These are phyloP conservation scores for Lathyrus tuberosus DNA, from an alignment of 306 rosid species.

Conservation along the genomic window DNA sequence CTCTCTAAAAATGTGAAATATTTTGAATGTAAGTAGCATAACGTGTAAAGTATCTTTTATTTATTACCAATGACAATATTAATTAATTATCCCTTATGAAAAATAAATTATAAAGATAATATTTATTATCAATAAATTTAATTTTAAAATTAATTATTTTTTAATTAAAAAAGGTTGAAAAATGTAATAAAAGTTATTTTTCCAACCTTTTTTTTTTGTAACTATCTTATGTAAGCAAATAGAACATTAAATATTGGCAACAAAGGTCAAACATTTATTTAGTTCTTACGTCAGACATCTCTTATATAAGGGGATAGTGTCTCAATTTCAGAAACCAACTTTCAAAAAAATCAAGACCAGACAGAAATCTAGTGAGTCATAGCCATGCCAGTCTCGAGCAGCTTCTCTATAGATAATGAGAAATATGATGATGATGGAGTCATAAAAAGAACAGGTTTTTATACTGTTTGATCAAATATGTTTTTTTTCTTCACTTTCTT, in stretches of 20 bases:
- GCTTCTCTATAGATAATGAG: neutral
- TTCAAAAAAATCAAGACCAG: neutral
- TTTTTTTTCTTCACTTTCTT: neutral
- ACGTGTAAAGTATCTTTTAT: too few species aligned
- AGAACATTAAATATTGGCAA: neutral
- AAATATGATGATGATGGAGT: slow-evolving; percentile 51
- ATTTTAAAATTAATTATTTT: too few species aligned
- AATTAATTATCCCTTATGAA: too few species aligned
- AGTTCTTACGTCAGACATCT: neutral
- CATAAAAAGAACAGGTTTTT: slow-evolving; percentile 42
- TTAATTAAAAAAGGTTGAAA: too few species aligned
- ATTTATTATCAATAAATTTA: too few species aligned
- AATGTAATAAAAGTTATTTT: too few species aligned
- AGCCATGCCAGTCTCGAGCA: slow-evolving; percentile 1
- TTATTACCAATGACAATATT: too few species aligned
- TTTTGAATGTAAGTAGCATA: too few species aligned
- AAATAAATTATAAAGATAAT: too few species aligned
- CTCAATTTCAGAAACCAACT: neutral
- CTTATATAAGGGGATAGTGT: neutral
- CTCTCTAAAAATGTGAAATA: too few species aligned
- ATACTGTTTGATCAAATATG: neutral
- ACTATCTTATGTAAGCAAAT: too few species aligned
- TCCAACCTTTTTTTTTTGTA: too few species aligned
- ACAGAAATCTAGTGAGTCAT: neutral
- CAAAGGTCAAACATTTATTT: neutral